Conservation (phyloP, 106 monocot genomes). For the Platanthera zijinensis region DNA sequence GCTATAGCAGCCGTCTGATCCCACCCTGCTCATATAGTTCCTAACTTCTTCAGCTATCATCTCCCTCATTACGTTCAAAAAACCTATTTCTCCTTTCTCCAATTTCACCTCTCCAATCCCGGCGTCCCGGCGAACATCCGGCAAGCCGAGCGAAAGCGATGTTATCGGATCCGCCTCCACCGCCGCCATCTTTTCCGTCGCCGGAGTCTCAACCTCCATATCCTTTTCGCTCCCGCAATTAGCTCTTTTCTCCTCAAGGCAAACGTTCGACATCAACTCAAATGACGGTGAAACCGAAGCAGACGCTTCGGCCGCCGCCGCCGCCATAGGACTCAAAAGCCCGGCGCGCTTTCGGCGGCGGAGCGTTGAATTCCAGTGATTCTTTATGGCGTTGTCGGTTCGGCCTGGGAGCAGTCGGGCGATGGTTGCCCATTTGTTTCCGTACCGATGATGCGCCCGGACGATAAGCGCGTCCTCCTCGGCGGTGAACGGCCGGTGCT, state of each 20-base stretch:
- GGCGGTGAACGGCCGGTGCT: constrained; percentile 9
- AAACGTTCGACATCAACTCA: not conserved
- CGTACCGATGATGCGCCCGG: constrained; percentile 1
- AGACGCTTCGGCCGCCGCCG: too few species aligned
- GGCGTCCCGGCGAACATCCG: not conserved
- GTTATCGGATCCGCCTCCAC: constrained; percentile 1
- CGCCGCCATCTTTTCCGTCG: not conserved
- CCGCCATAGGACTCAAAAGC: not conserved
- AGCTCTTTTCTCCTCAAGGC: not conserved
- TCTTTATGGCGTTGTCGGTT: constrained; percentile 11
- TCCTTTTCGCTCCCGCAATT: not conserved
- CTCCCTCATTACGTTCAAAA: constrained; percentile 1
- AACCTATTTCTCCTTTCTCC: not conserved
- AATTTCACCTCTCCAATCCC: not conserved
- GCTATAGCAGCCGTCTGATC: too few species aligned
- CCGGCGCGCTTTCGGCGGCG: not conserved
- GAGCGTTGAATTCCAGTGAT: constrained; percentile 12
- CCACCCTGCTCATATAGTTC: not conserved
- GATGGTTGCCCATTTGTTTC: constrained; percentile 13
- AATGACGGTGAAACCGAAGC: too few species aligned
- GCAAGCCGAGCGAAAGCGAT: constrained; percentile 1
- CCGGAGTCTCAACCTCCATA: not conserved
- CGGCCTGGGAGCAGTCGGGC: constrained; percentile 5
- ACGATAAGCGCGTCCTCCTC: constrained; percentile 8
- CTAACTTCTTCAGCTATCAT: constrained; percentile 11